A percentile compares a stretch with the other conserved stretches of the same genome.
Evolutionary conservation across 495 filamentous ascomycete genomes (phyloP).

Genomic region (Aspergillus hancockii): DNA sequence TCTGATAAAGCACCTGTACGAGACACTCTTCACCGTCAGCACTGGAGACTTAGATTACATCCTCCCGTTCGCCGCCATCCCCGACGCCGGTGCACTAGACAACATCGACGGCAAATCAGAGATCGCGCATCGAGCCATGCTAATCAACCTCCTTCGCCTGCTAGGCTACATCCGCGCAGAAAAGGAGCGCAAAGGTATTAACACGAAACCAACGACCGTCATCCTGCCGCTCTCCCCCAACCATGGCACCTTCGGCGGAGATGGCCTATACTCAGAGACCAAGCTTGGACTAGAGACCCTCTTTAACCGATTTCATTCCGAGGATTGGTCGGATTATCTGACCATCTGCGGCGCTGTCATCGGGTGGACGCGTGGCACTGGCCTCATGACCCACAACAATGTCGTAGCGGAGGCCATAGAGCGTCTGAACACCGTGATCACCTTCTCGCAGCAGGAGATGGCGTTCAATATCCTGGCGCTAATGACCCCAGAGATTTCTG

Average conservation of each 20-base stretch:
- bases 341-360: conserved; percentile 98
- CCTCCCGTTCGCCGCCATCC: conserved; percentile 94
- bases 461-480: conserved; percentile 96
- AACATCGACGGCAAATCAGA: conserved; percentile 85
- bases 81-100: conserved; percentile 91
- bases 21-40: conserved; percentile 87
- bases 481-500: conserved; percentile 92
- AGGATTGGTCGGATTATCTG: conserved; percentile 93
- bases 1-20: conserved; percentile 93
- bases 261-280: conserved; percentile 96
- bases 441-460: conserved; percentile 99
- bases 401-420: conserved; percentile 94
- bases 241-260: conserved; percentile 96
- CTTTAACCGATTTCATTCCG: conserved; percentile 97
- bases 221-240: conserved; percentile 95
- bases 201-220: conserved; percentile 92
- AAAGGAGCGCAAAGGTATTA: conserved; percentile 74
- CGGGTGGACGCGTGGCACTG: conserved; percentile 97
- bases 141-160: conserved; percentile 91
- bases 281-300: conserved; percentile 95
- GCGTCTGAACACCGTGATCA: conserved; percentile 82
- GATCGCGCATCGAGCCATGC: conserved; percentile 96
- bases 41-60: conserved; percentile 97
- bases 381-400: conserved; percentile 96
- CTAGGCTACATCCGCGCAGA: conserved; percentile 80